Base-by-base conservation (phyloP, 257 asterid species). In the Prunella vulgaris region DNA sequence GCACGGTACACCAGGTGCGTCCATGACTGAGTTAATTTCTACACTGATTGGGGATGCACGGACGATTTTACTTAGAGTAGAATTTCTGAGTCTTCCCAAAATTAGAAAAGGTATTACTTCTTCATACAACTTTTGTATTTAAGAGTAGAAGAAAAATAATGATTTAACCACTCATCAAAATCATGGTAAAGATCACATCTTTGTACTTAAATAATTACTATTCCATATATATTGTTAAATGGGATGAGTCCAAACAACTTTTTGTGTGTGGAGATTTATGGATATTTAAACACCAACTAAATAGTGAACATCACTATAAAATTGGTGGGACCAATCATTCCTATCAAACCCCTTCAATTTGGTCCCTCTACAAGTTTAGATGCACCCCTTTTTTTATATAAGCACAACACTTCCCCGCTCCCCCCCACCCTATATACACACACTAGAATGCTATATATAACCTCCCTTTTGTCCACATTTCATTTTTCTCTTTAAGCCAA, bases 261-360 rank as follows among this genome's bases (percentile, higher is more conserved):
- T n/a, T 66, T 58, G 20, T 58, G 40, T 63, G 17, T 48, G 27
- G 71, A 75, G 78, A 61, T 51, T 42, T 77, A 81, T 78, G 77
- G 71, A 64, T 52, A 60, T 69, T 81, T 56, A 77, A 71, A 61
- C 79, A 68, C 83, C 81, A 81, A 78, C 82, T 70, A 79, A 58
- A 76, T 61, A 69, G 62, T 74, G 30, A 20, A 58, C 80, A 73
- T 76, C 84, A 76, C 65, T 64, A 72, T 74, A 68, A 82, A n/a
- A 79, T 70, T 76, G 56, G 80, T 61, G 63, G 82, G 75, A 27
- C 80, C 81, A 56, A 54, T 79, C 76, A 42, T 65, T 73, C 71
- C 74, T 33, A 40, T n/a, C 78, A 66, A 38, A 52, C 72, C 49
- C 70, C 73, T 76, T 74, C 68, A 66, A 44, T 52, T 60, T 51